A percentile compares a stretch with the other conserved stretches of the same genome.
Conservation (phyloP, 2,329 filamentous ascomycete genomes). For the Pseudocercospora musae region DNA sequence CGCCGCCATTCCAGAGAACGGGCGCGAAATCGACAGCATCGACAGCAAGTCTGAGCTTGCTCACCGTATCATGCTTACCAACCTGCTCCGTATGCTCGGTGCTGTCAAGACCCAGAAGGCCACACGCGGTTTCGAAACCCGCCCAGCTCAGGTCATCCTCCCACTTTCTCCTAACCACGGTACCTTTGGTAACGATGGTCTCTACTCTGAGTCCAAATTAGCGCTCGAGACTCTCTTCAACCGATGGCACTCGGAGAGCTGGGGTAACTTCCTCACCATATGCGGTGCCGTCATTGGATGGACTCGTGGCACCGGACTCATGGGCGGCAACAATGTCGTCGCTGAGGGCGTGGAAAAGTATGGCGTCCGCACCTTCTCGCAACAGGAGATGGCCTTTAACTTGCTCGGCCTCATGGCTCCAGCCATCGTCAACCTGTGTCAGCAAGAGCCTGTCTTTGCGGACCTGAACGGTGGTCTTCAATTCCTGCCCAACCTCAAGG, state of each 20-base stretch:
- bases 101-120: slow-evolving; percentile 88
- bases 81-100: slow-evolving; percentile 86
- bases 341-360: slow-evolving; percentile 95
- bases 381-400: slow-evolving; percentile 99
- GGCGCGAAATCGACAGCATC: slow-evolving; percentile 92
- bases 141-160: slow-evolving; percentile 92
- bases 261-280: slow-evolving; percentile 95
- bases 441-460: slow-evolving; percentile 91
- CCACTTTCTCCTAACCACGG: slow-evolving; percentile 97
- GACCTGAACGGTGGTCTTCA: slow-evolving; percentile 97
- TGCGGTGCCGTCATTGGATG: slow-evolving; percentile 98
- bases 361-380: slow-evolving; percentile 95
- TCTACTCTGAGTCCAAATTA: slow-evolving; percentile 98
- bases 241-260: slow-evolving; percentile 95
- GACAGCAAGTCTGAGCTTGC: slow-evolving; percentile 97
- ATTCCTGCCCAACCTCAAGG: slow-evolving; percentile 93
- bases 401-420: slow-evolving; percentile 93
- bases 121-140: slow-evolving; percentile 83
- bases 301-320: slow-evolving; percentile 97
- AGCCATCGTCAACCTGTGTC: slow-evolving; percentile 89
- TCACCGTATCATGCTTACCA: slow-evolving; percentile 98
- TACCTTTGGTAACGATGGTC: slow-evolving; percentile 94
- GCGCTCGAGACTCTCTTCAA: slow-evolving; percentile 97
- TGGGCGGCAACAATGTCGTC: slow-evolving; percentile 96
- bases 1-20: slow-evolving; percentile 95